Base-by-base conservation (phyloP, 2,329 filamentous ascomycete genomes). In the Exophiala alcalophila region DNA sequence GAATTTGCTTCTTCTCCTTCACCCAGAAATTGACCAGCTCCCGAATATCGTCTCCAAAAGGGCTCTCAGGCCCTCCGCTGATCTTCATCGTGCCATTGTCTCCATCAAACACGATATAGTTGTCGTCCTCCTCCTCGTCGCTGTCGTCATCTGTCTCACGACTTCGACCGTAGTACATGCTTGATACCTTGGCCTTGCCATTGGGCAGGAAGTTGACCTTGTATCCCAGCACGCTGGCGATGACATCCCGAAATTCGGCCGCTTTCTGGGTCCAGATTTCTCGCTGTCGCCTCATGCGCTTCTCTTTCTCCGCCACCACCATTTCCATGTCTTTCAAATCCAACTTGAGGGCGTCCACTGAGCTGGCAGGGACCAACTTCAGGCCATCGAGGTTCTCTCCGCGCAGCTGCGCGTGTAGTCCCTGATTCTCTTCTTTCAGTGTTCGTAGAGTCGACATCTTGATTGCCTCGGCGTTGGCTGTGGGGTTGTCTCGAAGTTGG, bases 11-110 rank as follows among this genome's bases (percentile, higher is more conserved):
- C 69, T 89, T 81, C 57, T 92, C 89, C 59, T 94, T 80, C 1
- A 97, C 91, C 91, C 92, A 98, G 65, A 95, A 97, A 53, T 88
- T 84, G 59, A 96, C 91, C 62, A 90, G 79, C 59, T 87, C 84
- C 53, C 78, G 78, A 51, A 98, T 95, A 65, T 89, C 83, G 41
- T 78, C 70, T 1, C 90, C 92, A 65, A 98, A 98, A 9, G 80
- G 75, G 60, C 87, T 94, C 60, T 86, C 78, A 1, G 89, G 86
- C 0, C 92, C 92, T 1, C 92, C 92, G 23, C 84, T 86, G 44
- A 98, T 86, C 74, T 98, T 98, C 92, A 98, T 98, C 1, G 90
- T 96, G 5, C 91, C 92, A 44, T 85, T 82, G 68, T 96, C 89
- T 37, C 89, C 89, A 65, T 95, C 89, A 63, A 96, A 96, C 0